phyloP scores from a whole-genome alignment of 345 rosid species.

The Ceriops tagal region DNA sequence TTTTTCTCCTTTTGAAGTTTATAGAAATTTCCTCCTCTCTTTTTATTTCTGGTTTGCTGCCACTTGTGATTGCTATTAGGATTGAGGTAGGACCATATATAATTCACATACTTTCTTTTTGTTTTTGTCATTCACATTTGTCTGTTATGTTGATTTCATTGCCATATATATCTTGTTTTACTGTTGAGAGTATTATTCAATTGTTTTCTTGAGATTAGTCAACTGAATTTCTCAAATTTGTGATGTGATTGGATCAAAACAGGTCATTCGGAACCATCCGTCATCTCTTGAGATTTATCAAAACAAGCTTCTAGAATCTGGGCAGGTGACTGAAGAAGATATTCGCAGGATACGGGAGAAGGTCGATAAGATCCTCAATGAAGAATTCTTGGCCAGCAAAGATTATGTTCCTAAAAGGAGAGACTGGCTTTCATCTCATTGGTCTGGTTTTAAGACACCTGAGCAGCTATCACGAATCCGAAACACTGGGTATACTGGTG shows the following conservation, averaged over 20 bases:
- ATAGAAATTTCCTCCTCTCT: background rate
- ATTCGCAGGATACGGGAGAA: constrained; percentile 52
- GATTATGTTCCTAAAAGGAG: constrained; percentile 63
- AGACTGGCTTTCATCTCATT: constrained; percentile 83
- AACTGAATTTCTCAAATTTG: constrained; percentile 3
- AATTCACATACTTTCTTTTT: background rate
- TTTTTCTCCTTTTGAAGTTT: background rate
- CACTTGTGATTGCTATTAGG: constrained; percentile 10
- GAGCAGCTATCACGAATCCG: constrained; percentile 73
- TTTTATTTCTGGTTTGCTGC: background rate
- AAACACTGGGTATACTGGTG: constrained; percentile 57
- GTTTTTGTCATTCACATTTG: background rate
- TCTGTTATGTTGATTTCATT: background rate
- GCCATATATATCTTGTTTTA: background rate
- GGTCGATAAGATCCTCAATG: constrained; percentile 63
- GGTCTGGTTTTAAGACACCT: constrained; percentile 80
- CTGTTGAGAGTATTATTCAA: background rate
- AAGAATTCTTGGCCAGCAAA: constrained; percentile 68
- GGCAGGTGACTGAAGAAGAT: constrained; percentile 55
- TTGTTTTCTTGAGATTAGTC: constrained; percentile 8
- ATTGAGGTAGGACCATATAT: background rate
- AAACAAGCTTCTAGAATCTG: constrained; percentile 59
- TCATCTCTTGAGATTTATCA: constrained; percentile 66
- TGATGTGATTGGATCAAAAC: constrained; percentile 20
- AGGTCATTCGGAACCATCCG: constrained; percentile 69